Evolutionary conservation across 768 basidiomycete genomes (phyloP).

Genomic region (Lanmaoa pseudosensibilis): DNA sequence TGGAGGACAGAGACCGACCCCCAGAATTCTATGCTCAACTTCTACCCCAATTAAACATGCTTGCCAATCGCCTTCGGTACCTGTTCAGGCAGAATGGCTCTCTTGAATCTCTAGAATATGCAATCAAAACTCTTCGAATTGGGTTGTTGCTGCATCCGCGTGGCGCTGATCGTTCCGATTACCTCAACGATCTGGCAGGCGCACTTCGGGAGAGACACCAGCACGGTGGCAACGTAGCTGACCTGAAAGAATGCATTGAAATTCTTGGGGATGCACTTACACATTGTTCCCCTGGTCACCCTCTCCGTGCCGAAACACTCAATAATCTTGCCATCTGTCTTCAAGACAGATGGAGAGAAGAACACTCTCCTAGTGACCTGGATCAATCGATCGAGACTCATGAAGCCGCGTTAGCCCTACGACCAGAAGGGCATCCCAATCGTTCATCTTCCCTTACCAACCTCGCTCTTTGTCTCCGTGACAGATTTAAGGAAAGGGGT

Average conservation of each 20-base stretch:
- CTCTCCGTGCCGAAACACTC: constrained; percentile 7
- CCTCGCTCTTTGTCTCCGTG: constrained; percentile 1
- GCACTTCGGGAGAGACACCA: constrained; percentile 1
- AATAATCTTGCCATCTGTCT: constrained; percentile 14
- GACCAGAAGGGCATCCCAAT: background rate
- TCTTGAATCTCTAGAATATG: background rate
- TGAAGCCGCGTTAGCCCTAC: constrained; percentile 2
- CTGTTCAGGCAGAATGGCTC: background rate
- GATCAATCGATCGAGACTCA: constrained; percentile 9
- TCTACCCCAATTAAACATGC: background rate
- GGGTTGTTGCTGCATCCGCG: constrained; percentile 1
- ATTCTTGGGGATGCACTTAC: background rate
- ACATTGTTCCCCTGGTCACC: background rate
- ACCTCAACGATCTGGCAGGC: constrained; percentile 8
- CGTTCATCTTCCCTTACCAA: constrained; percentile 2
- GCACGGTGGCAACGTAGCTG: background rate
- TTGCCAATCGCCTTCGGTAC: background rate
- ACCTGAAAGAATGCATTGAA: constrained; percentile 9
- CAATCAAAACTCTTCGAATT: background rate
- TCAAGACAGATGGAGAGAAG: background rate
- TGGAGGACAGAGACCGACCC: background rate
- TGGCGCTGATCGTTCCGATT: background rate
- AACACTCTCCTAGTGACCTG: background rate
- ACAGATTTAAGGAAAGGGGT: too few relatives aligned
- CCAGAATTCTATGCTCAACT: background rate